phyloP scores from a whole-genome alignment of 116 monocot genomes.

The Cymodocea nodosa region DNA sequence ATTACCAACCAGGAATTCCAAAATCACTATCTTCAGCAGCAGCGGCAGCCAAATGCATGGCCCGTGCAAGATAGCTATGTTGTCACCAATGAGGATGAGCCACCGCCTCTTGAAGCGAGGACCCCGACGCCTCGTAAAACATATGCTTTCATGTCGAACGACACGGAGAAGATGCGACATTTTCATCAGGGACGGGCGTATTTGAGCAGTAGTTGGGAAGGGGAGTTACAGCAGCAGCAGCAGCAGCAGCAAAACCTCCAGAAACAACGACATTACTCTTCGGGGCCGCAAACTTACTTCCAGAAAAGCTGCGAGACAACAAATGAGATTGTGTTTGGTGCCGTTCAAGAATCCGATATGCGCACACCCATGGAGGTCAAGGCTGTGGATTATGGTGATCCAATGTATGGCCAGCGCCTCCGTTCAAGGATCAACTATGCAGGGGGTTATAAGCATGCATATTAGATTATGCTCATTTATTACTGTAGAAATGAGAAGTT shows the following conservation, averaged over 20 bases:
- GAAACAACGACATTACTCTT: slow-evolving; percentile 60
- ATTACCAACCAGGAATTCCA: slow-evolving; percentile 12
- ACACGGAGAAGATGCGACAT: slow-evolving; percentile 70
- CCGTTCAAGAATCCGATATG: slow-evolving; percentile 17
- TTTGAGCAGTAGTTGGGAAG: slow-evolving; percentile 41
- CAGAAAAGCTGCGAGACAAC: slow-evolving; percentile 77
- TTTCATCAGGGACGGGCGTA: slow-evolving; percentile 48
- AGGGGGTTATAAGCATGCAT: too few relatives aligned
- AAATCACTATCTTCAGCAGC: slow-evolving; percentile 14
- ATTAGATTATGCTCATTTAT: background rate
- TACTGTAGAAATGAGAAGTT: background rate
- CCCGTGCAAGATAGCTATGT: slow-evolving; percentile 75
- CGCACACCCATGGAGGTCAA: too few relatives aligned
- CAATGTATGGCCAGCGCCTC: too few relatives aligned
- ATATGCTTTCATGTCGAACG: slow-evolving; percentile 95
- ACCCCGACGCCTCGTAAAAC: slow-evolving; percentile 58
- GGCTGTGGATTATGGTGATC: too few relatives aligned
- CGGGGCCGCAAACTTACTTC: slow-evolving; percentile 73
- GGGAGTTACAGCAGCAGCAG: slow-evolving; percentile 12
- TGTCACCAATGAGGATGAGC: slow-evolving; percentile 61
- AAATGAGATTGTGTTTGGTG: slow-evolving; percentile 92
- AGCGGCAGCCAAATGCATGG: slow-evolving; percentile 33
- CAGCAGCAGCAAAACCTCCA: slow-evolving; percentile 48
- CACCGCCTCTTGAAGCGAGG: slow-evolving; percentile 65
- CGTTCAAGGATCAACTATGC: too few relatives aligned